These are phyloP conservation scores for Diaporthe aspalathi DNA, from an alignment of 2,329 filamentous ascomycete species.

Conservation along the genomic window DNA sequence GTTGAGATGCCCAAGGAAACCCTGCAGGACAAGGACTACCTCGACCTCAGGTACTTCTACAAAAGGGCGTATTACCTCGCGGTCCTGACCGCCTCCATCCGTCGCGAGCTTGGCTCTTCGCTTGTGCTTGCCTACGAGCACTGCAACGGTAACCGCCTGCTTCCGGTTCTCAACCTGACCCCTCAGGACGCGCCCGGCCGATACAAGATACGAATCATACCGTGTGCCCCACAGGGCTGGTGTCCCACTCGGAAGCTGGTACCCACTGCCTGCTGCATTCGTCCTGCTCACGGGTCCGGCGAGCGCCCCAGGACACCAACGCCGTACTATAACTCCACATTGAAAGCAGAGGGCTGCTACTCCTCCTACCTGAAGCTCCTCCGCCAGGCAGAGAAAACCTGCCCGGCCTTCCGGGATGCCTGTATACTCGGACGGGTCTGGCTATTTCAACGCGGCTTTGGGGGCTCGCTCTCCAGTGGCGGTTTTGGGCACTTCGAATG, in stretches of 20 bases:
- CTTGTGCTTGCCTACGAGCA: slow-evolving; percentile 73
- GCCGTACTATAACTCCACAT: slow-evolving; percentile 88
- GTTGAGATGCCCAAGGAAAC: slow-evolving; percentile 83
- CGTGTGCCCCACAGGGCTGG: slow-evolving; percentile 74
- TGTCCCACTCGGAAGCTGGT: slow-evolving; percentile 80
- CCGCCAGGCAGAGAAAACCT: slow-evolving; percentile 75
- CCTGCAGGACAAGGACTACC: slow-evolving; percentile 94
- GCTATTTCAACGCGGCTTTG: slow-evolving; percentile 88
- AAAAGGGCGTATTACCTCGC: slow-evolving; percentile 93
- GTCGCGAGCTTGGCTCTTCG: slow-evolving; percentile 63
- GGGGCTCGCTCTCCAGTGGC: slow-evolving; percentile 74
- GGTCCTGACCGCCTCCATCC: slow-evolving; percentile 78
- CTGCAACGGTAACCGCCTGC: slow-evolving; percentile 79
- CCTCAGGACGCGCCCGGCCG: slow-evolving; percentile 42
- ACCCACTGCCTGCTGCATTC: slow-evolving; percentile 76
- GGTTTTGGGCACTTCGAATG: slow-evolving; percentile 97
- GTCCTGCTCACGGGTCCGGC: slow-evolving; percentile 61
- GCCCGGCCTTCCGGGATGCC: slow-evolving; percentile 81
- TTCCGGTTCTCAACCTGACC: slow-evolving; percentile 71
- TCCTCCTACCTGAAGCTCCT: slow-evolving; percentile 81
- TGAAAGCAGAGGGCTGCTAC: slow-evolving; percentile 82
- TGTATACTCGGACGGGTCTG: slow-evolving; percentile 88
- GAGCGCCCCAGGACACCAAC: slow-evolving; percentile 61
- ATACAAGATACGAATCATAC: slow-evolving; percentile 80
- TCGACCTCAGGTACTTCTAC: slow-evolving; percentile 94